These are phyloP conservation scores for Vitis labrusca DNA, from an alignment of 164 flowering plant species.

Conservation along the genomic window DNA sequence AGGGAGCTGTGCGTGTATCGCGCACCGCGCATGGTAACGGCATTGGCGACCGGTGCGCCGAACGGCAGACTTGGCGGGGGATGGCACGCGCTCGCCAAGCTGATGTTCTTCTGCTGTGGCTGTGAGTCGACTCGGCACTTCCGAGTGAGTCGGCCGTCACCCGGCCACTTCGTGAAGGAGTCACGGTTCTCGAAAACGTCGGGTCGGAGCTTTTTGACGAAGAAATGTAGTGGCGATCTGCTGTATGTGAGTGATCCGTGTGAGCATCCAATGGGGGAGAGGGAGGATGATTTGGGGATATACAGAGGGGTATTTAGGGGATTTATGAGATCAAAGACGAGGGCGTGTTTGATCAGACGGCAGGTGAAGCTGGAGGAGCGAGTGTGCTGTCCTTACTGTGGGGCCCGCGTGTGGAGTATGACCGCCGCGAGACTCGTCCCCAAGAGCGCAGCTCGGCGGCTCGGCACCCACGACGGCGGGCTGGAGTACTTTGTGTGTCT, in stretches of 20 bases:
- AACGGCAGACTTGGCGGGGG: constrained; percentile 51
- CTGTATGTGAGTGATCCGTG: constrained; percentile 87
- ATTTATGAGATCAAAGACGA: constrained; percentile 59
- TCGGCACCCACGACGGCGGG: constrained; percentile 63
- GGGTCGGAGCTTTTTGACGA: constrained; percentile 72
- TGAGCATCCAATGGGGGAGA: constrained; percentile 57
- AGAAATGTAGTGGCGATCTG: constrained; percentile 56
- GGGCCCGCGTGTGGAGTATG: constrained; percentile 94
- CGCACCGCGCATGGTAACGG: constrained; percentile 58
- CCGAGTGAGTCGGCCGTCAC: constrained; percentile 25
- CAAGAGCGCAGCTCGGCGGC: constrained; percentile 62
- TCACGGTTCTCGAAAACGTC: constrained; percentile 90
- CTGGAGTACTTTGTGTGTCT: constrained; percentile 86
- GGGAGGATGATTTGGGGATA: constrained; percentile 64
- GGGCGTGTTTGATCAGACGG: constrained; percentile 52
- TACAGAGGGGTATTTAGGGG: constrained; percentile 75
- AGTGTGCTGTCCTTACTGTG: constrained; percentile 77
- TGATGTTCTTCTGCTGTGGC: constrained; percentile 81
- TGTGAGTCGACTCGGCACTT: constrained; percentile 50
- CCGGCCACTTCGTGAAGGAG: constrained; percentile 56
- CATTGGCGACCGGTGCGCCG: constrained; percentile 37
- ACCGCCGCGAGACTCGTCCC: constrained; percentile 72
- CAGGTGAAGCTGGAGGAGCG: constrained; percentile 51
- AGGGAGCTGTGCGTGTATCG: constrained; percentile 58
- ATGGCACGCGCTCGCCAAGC: constrained; percentile 81